phyloP scores from a whole-genome alignment of 1,284 basidiomycete species.

The Malassezia slooffiae region DNA sequence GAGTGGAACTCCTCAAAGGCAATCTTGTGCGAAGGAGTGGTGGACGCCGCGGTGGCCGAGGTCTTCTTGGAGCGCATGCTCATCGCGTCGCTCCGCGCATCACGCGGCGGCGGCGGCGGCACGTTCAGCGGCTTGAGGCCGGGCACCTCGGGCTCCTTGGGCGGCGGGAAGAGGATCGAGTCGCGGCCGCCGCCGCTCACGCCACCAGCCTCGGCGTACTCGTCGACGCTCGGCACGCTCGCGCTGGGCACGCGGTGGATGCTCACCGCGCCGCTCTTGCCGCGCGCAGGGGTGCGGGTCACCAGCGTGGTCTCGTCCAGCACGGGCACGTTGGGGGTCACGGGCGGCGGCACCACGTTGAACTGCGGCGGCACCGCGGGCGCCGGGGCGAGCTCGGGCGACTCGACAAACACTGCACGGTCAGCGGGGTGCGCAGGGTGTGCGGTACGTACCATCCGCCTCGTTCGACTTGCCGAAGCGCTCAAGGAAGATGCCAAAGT shows the following conservation, averaged over 20 bases:
- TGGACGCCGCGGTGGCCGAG: slow-evolving; percentile 20
- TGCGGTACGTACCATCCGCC: slow-evolving; percentile 33
- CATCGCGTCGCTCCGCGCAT: slow-evolving; percentile 20
- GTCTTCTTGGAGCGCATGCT: slow-evolving; percentile 36
- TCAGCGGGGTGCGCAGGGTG: no score
- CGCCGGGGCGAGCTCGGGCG: background rate
- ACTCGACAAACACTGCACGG: slow-evolving; percentile 7
- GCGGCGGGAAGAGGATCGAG: slow-evolving; percentile 44
- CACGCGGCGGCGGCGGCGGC: slow-evolving; percentile 21
- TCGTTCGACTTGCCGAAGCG: slow-evolving; percentile 33
- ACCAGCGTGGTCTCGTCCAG: slow-evolving; percentile 42
- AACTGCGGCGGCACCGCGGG: slow-evolving; percentile 15
- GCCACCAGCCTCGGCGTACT: slow-evolving; percentile 39
- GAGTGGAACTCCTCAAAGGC: slow-evolving; percentile 45
- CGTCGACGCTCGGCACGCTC: slow-evolving; percentile 34
- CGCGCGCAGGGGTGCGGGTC: slow-evolving; percentile 40
- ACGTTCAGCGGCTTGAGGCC: slow-evolving; percentile 28
- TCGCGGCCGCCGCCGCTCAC: slow-evolving; percentile 42
- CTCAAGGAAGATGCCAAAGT: slow-evolving; percentile 44
- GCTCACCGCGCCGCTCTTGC: slow-evolving; percentile 37
- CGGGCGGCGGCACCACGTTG: slow-evolving; percentile 18
- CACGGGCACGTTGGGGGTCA: slow-evolving; percentile 34
- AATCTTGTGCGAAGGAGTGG: slow-evolving; percentile 36
- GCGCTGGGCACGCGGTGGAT: slow-evolving; percentile 39
- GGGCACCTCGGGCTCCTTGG: slow-evolving; percentile 30